These are phyloP conservation scores for Cladosporium sp. DNA, from an alignment of 2,329 filamentous ascomycete genomes.

Conservation along the genomic window DNA sequence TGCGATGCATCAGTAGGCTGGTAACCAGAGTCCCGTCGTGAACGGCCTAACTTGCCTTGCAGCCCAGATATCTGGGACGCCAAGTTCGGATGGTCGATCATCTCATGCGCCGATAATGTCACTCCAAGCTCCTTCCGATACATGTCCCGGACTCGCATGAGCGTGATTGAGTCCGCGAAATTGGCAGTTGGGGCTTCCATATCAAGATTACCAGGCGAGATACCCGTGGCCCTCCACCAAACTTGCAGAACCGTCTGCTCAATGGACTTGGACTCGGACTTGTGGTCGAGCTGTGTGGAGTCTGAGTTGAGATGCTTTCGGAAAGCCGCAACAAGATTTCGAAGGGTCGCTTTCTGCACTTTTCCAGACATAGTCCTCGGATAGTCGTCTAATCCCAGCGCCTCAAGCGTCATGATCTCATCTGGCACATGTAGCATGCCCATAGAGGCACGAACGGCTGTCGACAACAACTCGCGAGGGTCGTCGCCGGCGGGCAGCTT, in stretches of 20 bases:
- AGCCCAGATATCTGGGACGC: not conserved
- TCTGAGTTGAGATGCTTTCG: not conserved
- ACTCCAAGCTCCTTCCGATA: not conserved
- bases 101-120: not conserved
- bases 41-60: not conserved
- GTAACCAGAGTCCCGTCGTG: not conserved
- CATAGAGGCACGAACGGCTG: constrained; percentile 5
- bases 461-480: not conserved
- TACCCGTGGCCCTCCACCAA: not conserved
- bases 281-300: no score
- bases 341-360: constrained; percentile 15
- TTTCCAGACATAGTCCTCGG: constrained; percentile 16
- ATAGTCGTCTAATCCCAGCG: constrained; percentile 17
- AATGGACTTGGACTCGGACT: not conserved
- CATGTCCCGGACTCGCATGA: constrained; percentile 12
- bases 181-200: constrained; percentile 4
- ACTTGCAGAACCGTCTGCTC: not conserved
- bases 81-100: not conserved
- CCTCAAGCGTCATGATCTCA: constrained; percentile 14
- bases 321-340: constrained; percentile 9
- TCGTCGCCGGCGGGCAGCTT: not conserved
- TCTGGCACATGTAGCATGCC: constrained; percentile 14
- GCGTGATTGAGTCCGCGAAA: constrained; percentile 14
- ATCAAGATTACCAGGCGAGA: not conserved
- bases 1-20: not conserved